Conservation (phyloP, 2,329 filamentous ascomycete genomes). For the Alternaria atra region DNA sequence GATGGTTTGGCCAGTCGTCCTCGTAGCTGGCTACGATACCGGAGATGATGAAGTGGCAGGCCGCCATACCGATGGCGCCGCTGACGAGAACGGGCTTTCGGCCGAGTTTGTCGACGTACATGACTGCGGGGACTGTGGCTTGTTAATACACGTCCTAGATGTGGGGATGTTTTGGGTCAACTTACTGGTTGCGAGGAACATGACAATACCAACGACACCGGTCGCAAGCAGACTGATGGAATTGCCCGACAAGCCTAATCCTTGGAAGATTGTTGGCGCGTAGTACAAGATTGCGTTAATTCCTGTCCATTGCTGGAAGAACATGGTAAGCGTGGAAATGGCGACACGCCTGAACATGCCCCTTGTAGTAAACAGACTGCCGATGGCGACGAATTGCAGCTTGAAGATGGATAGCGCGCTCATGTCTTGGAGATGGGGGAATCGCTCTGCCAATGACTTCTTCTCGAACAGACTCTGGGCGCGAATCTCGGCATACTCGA, state of each 20-base stretch:
- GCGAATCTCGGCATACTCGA: constrained; percentile 83
- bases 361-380: constrained; percentile 68
- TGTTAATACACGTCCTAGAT: not conserved
- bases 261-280: constrained; percentile 60
- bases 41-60: constrained; percentile 76
- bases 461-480: constrained; percentile 81
- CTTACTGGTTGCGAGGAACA: constrained; percentile 64
- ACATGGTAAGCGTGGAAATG: constrained; percentile 64
- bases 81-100: constrained; percentile 69
- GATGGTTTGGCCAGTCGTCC: constrained; percentile 65
- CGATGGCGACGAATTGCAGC: constrained; percentile 71
- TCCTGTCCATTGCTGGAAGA: constrained; percentile 55
- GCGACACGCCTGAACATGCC: constrained; percentile 73
- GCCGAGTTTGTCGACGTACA: constrained; percentile 73
- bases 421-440: constrained; percentile 69
- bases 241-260: constrained; percentile 57
- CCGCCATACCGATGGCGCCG: constrained; percentile 74
- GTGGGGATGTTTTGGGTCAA: not conserved
- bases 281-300: constrained; percentile 60
- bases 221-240: constrained; percentile 70
- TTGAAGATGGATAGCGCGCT: constrained; percentile 65
- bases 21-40: constrained; percentile 72
- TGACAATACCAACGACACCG: constrained; percentile 74
- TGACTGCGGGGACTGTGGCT: constrained; percentile 63
- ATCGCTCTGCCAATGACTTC: constrained; percentile 71